Percentiles rank a stretch among this genome's conserved stretches.
Conservation (phyloP, 306 rosid species). For the Mimosa pudica region DNA sequence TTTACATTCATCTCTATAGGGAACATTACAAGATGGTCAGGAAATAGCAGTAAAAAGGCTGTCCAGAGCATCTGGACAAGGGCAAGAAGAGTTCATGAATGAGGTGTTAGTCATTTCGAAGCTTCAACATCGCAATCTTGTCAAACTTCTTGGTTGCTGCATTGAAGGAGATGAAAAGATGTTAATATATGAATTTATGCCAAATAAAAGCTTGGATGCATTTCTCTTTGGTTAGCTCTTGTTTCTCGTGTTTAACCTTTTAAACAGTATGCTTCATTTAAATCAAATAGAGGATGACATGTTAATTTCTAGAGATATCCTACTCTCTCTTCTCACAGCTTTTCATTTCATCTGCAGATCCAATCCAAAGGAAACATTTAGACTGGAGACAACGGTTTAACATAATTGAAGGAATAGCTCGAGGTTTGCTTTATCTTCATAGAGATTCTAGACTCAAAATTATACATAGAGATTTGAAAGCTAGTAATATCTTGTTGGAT, state of each 20-base stretch:
- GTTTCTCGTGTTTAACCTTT: not conserved
- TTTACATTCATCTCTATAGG: constrained; percentile 14
- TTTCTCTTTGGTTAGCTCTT: constrained; percentile 46
- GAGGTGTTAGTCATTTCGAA: constrained; percentile 51
- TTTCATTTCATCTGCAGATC: constrained; percentile 20
- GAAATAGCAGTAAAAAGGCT: constrained; percentile 56
- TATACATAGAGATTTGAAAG: constrained; percentile 43
- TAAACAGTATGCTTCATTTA: not conserved
- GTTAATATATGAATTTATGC: constrained; percentile 55
- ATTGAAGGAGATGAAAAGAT: constrained; percentile 50
- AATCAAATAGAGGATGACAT: not conserved
- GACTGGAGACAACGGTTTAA: constrained; percentile 39
- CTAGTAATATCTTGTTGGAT: constrained; percentile 44
- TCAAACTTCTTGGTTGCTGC: constrained; percentile 48
- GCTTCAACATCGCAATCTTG: constrained; percentile 61
- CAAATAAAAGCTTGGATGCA: constrained; percentile 47
- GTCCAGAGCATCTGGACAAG: constrained; percentile 48
- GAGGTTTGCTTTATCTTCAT: constrained; percentile 43
- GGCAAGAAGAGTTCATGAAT: constrained; percentile 51
- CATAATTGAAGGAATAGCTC: constrained; percentile 41
- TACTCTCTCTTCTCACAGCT: not conserved
- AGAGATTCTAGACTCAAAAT: constrained; percentile 43
- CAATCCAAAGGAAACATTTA: constrained; percentile 24
- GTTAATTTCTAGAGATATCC: not conserved
- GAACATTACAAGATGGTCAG: constrained; percentile 43